Conservation (phyloP, 2,329 filamentous ascomycete genomes). For the Blastomyces parvus region DNA sequence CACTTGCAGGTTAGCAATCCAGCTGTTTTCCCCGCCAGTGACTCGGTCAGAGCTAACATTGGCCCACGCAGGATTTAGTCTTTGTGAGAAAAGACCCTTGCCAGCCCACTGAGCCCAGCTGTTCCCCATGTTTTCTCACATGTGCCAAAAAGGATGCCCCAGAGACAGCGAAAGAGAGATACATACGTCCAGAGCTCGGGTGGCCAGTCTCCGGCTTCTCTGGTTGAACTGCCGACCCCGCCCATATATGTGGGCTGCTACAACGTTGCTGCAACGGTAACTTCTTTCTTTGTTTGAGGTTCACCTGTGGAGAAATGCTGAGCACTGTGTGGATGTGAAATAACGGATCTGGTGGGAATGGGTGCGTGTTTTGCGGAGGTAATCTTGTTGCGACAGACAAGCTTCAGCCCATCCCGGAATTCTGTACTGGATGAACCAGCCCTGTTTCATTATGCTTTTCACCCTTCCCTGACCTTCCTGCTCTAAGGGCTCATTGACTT, state of each 20-base stretch:
- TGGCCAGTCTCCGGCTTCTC: neutral
- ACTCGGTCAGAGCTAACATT: neutral
- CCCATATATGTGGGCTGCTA: neutral
- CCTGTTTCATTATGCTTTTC: neutral
- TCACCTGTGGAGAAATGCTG: neutral
- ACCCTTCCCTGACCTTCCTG: neutral
- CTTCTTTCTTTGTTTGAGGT: neutral
- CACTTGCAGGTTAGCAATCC: constrained; percentile 2
- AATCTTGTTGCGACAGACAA: neutral
- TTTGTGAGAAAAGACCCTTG: neutral
- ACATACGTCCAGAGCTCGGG: neutral
- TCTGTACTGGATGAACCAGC: neutral
- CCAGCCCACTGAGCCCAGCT: neutral
- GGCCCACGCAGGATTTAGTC: neutral
- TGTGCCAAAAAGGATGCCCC: neutral
- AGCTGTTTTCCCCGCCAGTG: neutral
- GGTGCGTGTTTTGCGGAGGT: neutral
- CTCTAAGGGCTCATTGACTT: neutral
- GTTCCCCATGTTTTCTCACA: neutral
- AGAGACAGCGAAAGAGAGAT: neutral
- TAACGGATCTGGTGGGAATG: neutral
- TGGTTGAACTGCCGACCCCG: neutral
- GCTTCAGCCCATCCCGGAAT: neutral
- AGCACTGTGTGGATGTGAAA: neutral
- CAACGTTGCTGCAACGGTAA: neutral